Conservation (phyloP, 2,329 filamentous ascomycete species). For the Coleophoma crateriformis region DNA sequence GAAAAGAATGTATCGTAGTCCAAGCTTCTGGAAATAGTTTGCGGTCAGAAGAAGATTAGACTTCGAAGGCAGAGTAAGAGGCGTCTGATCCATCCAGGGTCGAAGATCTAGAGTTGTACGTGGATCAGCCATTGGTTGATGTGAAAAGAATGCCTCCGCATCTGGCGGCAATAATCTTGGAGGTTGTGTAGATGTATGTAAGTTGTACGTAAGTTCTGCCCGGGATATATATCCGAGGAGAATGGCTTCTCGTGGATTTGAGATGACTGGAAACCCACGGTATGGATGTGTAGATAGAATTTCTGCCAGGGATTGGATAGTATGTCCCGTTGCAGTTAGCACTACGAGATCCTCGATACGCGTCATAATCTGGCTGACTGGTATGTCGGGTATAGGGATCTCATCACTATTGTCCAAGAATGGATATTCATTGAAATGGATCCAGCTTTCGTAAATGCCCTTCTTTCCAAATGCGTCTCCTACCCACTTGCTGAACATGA, state of each 20-base stretch:
- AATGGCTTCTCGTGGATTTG: slow-evolving; percentile 68
- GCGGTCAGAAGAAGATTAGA: slow-evolving; percentile 79
- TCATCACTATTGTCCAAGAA: slow-evolving; percentile 92
- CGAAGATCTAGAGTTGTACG: slow-evolving; percentile 76
- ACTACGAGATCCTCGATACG: slow-evolving; percentile 84
- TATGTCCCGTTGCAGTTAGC: slow-evolving; percentile 82
- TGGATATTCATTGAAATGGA: slow-evolving; percentile 90
- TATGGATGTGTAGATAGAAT: slow-evolving; percentile 71
- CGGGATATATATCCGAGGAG: slow-evolving; percentile 92
- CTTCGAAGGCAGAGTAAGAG: slow-evolving; percentile 77
- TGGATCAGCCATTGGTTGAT: slow-evolving; percentile 77
- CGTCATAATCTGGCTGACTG: slow-evolving; percentile 88
- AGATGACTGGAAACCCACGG: slow-evolving; percentile 88
- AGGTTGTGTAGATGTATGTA: slow-evolving; percentile 54
- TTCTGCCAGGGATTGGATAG: slow-evolving; percentile 66
- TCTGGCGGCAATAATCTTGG: slow-evolving; percentile 57
- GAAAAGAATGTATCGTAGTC: slow-evolving; percentile 85
- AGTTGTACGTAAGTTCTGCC: slow-evolving; percentile 79
- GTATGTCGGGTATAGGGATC: slow-evolving; percentile 70
- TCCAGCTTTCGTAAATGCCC: slow-evolving; percentile 98
- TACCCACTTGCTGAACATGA: slow-evolving; percentile 98
- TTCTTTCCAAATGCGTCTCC: slow-evolving; percentile 89
- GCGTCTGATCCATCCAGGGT: slow-evolving; percentile 99
- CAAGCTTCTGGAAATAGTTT: slow-evolving; percentile 90
- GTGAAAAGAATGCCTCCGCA: slow-evolving; percentile 78